A percentile compares a stretch with the other conserved stretches of the same genome.
phyloP scores from a whole-genome alignment of 108 stramenopile species.

The Cyclotella distinguenda region DNA sequence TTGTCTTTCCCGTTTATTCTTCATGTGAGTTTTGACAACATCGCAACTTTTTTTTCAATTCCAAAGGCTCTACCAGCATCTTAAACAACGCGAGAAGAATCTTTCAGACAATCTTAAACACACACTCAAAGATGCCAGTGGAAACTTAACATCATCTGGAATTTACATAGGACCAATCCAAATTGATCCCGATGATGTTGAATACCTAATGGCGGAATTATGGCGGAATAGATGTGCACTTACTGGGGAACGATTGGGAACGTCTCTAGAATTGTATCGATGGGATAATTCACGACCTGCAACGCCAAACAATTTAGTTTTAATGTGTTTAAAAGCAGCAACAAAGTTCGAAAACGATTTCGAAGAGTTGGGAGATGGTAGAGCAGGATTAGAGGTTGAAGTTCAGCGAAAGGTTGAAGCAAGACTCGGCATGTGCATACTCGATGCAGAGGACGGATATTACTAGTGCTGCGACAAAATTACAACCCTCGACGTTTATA shows the following conservation, averaged over 20 bases:
- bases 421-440: conserved; percentile 41
- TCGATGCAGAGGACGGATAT: conserved; percentile 38
- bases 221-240: conserved; percentile 85
- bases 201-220: conserved; percentile 78
- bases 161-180: conserved; percentile 65
- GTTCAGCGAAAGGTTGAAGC: conserved; percentile 43
- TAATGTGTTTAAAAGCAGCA: conserved; percentile 65
- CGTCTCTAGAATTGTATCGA: conserved; percentile 66
- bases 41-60: too few relatives aligned
- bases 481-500: too few relatives aligned
- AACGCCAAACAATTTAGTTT: conserved; percentile 70
- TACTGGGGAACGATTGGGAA: conserved; percentile 75
- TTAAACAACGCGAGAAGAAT: conserved; percentile 64
- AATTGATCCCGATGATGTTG: conserved; percentile 85
- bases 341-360: conserved; percentile 58
- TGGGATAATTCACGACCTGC: conserved; percentile 74
- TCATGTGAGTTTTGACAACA: too few relatives aligned
- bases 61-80: conserved; percentile 69
- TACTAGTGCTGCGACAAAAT: too few relatives aligned
- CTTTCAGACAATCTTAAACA: conserved; percentile 37
- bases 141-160: conserved; percentile 13
- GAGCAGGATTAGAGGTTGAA: conserved; percentile 36
- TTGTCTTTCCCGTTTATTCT: not conserved
- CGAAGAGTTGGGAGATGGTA: conserved; percentile 46
- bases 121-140: conserved; percentile 14